Evolutionary conservation across 805 yeast genomes (phyloP).

Genomic region (Sungouiozyma intestinalis): DNA sequence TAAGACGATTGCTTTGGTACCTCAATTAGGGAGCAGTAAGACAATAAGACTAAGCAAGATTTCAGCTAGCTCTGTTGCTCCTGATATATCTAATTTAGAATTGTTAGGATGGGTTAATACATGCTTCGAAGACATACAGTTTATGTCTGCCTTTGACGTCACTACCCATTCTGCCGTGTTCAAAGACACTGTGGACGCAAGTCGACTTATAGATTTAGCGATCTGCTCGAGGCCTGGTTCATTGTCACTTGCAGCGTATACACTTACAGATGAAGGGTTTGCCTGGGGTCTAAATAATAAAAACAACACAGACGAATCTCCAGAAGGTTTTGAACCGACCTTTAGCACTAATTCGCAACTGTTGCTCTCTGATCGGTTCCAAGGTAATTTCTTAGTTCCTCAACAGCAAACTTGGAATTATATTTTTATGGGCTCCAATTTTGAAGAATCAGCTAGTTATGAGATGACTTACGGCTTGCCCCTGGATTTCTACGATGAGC

Average conservation of each 20-base stretch:
- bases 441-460: slow-evolving; percentile 52
- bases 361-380: slow-evolving; percentile 59
- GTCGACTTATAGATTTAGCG: slow-evolving; percentile 43
- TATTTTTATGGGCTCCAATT: slow-evolving; percentile 77
- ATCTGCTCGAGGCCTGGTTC: slow-evolving; percentile 79
- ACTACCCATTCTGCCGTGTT: slow-evolving; percentile 41
- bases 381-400: slow-evolving; percentile 83
- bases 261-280: slow-evolving; percentile 52
- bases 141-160: slow-evolving; percentile 62
- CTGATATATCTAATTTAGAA: slow-evolving; percentile 37
- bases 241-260: slow-evolving; percentile 60
- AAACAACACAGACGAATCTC: slow-evolving; percentile 44
- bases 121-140: slow-evolving; percentile 52
- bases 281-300: slow-evolving; percentile 66
- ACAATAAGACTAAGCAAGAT: slow-evolving; percentile 48
- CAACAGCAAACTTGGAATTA: slow-evolving; percentile 82
- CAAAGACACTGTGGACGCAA: slow-evolving; percentile 25
- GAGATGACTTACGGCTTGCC: slow-evolving; percentile 72
- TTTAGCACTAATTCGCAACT: slow-evolving; percentile 59
- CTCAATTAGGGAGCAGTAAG: slow-evolving; percentile 72
- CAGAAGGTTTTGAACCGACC: slow-evolving; percentile 54
- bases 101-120: slow-evolving; percentile 95
- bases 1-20: slow-evolving; percentile 62
- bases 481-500: slow-evolving; percentile 67
- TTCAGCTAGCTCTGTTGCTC: slow-evolving; percentile 6